Evolutionary conservation across 1,139 yeast genomes (phyloP).

Genomic region (Pichia sp.): DNA sequence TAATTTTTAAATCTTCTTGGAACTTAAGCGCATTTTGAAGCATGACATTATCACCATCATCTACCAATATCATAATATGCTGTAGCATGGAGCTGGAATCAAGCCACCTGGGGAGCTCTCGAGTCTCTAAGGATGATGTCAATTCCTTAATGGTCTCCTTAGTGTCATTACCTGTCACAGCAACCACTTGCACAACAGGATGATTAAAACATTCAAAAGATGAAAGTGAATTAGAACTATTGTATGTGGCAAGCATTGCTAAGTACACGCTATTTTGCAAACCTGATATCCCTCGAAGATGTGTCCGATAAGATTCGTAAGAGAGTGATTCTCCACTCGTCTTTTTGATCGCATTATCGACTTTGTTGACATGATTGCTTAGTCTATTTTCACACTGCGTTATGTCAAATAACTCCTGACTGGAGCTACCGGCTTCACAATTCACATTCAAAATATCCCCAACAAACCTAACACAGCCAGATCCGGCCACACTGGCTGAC

Average conservation of each 20-base stretch:
- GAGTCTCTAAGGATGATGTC: conserved; percentile 39
- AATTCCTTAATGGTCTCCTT: conserved; percentile 32
- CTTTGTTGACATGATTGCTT: conserved; percentile 17
- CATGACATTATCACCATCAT: conserved; percentile 26
- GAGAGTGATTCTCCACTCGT: not conserved
- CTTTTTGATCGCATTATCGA: conserved; percentile 12
- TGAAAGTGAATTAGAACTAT: conserved; percentile 53
- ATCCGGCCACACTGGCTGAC: conserved; percentile 1
- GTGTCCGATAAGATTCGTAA: conserved; percentile 1
- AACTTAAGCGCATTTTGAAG: conserved; percentile 30
- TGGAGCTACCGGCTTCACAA: not conserved
- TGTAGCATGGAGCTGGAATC: conserved; percentile 51
- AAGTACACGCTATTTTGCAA: conserved; percentile 46
- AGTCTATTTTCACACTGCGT: conserved; percentile 12
- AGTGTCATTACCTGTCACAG: conserved; percentile 48
- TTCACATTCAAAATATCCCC: conserved; percentile 5
- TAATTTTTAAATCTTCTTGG: conserved; percentile 27
- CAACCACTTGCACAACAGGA: conserved; percentile 74
- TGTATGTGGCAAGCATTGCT: conserved; percentile 51
- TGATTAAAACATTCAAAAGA: conserved; percentile 89
- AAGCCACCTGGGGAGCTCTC: conserved; percentile 48
- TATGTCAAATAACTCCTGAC: conserved; percentile 20
- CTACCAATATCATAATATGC: conserved; percentile 35
- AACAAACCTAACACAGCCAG: conserved; percentile 13
- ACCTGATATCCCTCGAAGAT: conserved; percentile 2